Conservation (phyloP, 352 stramenopile species). For the Phytopythium kandeliae region DNA sequence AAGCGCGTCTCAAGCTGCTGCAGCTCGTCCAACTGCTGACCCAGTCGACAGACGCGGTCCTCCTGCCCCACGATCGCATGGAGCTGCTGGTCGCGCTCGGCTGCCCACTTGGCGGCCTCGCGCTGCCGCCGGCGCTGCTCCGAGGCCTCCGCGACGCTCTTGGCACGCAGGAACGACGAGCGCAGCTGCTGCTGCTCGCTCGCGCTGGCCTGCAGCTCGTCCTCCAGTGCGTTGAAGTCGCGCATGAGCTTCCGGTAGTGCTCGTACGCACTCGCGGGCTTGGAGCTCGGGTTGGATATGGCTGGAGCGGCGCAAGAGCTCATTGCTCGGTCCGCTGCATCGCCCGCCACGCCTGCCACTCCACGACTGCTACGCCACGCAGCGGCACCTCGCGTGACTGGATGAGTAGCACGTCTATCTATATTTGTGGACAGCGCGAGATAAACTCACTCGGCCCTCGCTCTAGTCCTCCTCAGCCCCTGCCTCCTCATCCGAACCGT, state of each 20-base stretch:
- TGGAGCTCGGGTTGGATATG: constrained; percentile 6
- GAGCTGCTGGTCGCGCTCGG: constrained; percentile 29
- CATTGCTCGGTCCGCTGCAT: background rate
- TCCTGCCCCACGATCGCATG: constrained; percentile 25
- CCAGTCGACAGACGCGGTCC: constrained; percentile 14
- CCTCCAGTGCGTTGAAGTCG: constrained; percentile 38
- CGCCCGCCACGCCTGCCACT: background rate
- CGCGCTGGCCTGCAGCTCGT: constrained; percentile 27
- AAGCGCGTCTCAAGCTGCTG: constrained; percentile 33
- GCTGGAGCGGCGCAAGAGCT: background rate
- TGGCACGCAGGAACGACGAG: constrained; percentile 14
- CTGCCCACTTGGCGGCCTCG: constrained; percentile 22
- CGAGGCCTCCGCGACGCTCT: constrained; percentile 6
- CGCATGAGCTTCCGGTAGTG: constrained; percentile 52
- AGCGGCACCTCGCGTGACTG: too few relatives aligned
- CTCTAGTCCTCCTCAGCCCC: background rate
- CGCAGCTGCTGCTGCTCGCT: constrained; percentile 21
- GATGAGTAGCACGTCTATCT: background rate
- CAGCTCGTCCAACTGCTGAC: constrained; percentile 19
- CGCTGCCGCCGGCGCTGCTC: constrained; percentile 17
- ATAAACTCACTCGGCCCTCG: background rate
- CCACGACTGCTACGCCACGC: background rate
- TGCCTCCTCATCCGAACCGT: constrained; percentile 9
- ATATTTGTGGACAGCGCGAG: constrained; percentile 2
- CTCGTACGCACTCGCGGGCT: constrained; percentile 29